phyloP scores from a whole-genome alignment of 2,329 filamentous ascomycete species.

The Corinectria fuckeliana region DNA sequence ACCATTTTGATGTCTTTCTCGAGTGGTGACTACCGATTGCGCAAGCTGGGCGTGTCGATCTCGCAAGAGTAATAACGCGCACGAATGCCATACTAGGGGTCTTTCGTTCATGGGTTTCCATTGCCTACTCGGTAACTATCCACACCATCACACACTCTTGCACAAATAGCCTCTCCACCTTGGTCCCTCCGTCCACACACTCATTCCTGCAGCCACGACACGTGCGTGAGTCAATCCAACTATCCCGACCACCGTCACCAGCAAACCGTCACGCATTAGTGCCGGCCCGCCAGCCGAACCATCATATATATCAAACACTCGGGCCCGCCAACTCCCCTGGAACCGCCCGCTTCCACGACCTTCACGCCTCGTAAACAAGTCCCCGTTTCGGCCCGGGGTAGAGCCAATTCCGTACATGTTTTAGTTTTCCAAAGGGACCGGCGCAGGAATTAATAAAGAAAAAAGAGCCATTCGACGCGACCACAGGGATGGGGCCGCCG shows the following conservation, averaged over 20 bases:
- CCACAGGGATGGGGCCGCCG: not conserved
- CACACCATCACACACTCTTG: not conserved
- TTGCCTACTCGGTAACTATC: constrained; percentile 11
- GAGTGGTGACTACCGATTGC: not conserved
- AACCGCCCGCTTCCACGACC: not conserved
- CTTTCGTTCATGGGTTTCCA: constrained; percentile 1
- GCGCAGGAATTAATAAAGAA: constrained; percentile 3
- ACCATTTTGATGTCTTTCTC: not conserved
- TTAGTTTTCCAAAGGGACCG: constrained; percentile 28
- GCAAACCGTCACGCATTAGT: not conserved
- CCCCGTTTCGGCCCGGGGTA: not conserved
- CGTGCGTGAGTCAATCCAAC: constrained; percentile 11
- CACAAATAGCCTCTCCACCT: not conserved
- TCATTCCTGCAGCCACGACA: not conserved
- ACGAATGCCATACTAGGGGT: no score
- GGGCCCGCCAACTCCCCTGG: not conserved
- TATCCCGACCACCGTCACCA: not conserved
- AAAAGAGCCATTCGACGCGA: not conserved
- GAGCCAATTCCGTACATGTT: constrained; percentile 25
- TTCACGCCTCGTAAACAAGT: not conserved
- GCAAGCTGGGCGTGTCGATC: no score
- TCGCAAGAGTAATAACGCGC: not conserved
- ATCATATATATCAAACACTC: constrained; percentile 23
- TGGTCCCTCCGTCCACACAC: not conserved
- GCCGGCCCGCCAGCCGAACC: not conserved